phyloP scores from a whole-genome alignment of 202 grass and related monocot genomes.

The Schoenoplectus tabernaemontani region DNA sequence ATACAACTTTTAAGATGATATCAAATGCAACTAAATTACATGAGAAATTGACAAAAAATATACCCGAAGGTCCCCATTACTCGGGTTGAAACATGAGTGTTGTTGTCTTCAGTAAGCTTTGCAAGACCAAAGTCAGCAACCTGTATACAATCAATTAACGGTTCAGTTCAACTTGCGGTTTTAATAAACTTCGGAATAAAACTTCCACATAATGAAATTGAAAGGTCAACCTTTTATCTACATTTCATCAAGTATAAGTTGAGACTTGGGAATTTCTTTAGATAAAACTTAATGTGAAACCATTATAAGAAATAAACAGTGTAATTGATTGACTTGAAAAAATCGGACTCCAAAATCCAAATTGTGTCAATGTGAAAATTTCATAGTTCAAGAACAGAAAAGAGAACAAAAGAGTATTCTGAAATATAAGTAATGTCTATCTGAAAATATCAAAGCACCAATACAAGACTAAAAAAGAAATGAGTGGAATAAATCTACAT shows the following conservation, averaged over 20 bases:
- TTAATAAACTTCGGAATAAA: not conserved
- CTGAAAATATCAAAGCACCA: not conserved
- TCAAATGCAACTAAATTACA: slow-evolving; percentile 6
- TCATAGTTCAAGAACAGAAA: too few relatives aligned
- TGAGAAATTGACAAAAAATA: not conserved
- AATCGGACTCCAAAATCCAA: too few relatives aligned
- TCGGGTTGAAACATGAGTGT: slow-evolving; percentile 91
- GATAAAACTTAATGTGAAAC: too few relatives aligned
- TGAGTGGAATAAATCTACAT: too few relatives aligned
- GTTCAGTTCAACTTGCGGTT: not conserved
- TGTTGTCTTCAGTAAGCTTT: slow-evolving; percentile 63
- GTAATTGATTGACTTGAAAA: too few relatives aligned
- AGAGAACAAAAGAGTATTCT: too few relatives aligned
- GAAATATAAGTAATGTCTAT: not conserved
- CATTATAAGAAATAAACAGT: too few relatives aligned
- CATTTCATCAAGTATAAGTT: not conserved
- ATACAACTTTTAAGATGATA: slow-evolving; percentile 6
- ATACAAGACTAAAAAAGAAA: not conserved
- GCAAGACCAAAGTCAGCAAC: slow-evolving; percentile 98
- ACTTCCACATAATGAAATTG: not conserved
- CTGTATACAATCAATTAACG: slow-evolving; percentile 24
- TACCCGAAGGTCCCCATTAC: slow-evolving; percentile 98
- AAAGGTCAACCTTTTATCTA: not conserved
- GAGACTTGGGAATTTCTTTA: too few relatives aligned
- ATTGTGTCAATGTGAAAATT: too few relatives aligned